These are phyloP conservation scores for Oryza glaberrima DNA, from an alignment of 176 grass and related monocot species.

Conservation along the genomic window DNA sequence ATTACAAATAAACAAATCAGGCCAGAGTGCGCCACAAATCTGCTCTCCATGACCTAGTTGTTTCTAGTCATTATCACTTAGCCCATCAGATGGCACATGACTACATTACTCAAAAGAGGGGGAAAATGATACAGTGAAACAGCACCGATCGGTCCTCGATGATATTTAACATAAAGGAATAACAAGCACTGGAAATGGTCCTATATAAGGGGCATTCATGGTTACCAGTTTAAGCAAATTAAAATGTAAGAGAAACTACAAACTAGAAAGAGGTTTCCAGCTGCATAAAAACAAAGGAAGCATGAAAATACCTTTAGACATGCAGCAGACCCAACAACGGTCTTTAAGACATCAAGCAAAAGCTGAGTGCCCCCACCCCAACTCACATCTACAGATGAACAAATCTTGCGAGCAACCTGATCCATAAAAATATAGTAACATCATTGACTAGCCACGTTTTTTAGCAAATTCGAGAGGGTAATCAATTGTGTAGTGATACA, in stretches of 20 bases:
- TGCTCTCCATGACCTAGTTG: neutral
- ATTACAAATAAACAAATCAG: slow-evolving; percentile 23
- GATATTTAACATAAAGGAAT: neutral
- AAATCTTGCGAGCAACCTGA: slow-evolving; percentile 70
- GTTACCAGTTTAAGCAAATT: neutral
- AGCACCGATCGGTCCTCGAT: neutral
- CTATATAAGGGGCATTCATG: neutral
- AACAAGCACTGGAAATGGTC: neutral
- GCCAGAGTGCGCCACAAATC: slow-evolving; percentile 12
- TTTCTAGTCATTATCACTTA: slow-evolving; percentile 14
- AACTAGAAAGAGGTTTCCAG: neutral
- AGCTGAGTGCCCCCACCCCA: slow-evolving; percentile 53
- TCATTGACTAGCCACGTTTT: slow-evolving; percentile 20
- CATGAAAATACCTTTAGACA: slow-evolving; percentile 56
- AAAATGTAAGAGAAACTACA: neutral
- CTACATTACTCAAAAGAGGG: slow-evolving; percentile 8
- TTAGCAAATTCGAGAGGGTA: neutral
- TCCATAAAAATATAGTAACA: slow-evolving; percentile 25
- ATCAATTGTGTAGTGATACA: slow-evolving; percentile 36
- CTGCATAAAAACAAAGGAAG: slow-evolving; percentile 9
- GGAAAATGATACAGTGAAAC: neutral
- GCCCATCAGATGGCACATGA: neutral
- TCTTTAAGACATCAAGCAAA: slow-evolving; percentile 54
- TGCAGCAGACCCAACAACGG: slow-evolving; percentile 39
- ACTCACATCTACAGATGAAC: slow-evolving; percentile 58